These are phyloP conservation scores for Lachnellula cervina DNA, from an alignment of 2,329 filamentous ascomycete species.

Conservation along the genomic window DNA sequence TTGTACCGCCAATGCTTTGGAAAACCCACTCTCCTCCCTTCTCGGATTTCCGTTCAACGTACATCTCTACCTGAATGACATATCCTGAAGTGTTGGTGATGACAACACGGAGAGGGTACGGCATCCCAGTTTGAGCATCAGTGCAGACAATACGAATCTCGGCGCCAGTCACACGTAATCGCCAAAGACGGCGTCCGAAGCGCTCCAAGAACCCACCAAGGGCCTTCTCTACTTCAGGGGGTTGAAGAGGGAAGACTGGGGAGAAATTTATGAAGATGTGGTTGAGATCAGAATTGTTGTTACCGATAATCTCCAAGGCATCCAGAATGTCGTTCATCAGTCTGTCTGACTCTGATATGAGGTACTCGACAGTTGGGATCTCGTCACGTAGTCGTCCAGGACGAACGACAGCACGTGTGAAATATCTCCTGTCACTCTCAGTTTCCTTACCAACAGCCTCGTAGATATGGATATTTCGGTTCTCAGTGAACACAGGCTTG, in stretches of 20 bases:
- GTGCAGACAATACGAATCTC: constrained; percentile 99
- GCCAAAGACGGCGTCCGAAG: constrained; percentile 91
- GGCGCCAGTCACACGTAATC: constrained; percentile 91
- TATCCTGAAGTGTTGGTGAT: constrained; percentile 99
- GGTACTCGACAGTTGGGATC: constrained; percentile 96
- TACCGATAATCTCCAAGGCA: constrained; percentile 95
- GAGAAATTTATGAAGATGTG: constrained; percentile 99
- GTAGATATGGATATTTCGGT: constrained; percentile 98
- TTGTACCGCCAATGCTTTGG: constrained; percentile 93
- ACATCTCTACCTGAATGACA: constrained; percentile 95
- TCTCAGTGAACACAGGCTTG: constrained; percentile 97
- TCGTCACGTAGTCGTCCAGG: constrained; percentile 92
- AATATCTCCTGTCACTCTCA: constrained; percentile 97
- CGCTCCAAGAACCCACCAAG: constrained; percentile 94
- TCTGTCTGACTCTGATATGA: constrained; percentile 94
- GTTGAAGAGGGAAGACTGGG: constrained; percentile 87
- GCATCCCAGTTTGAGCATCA: constrained; percentile 74
- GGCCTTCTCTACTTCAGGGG: constrained; percentile 85
- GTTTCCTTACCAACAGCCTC: constrained; percentile 92
- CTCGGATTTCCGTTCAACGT: constrained; percentile 95
- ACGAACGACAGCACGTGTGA: constrained; percentile 91
- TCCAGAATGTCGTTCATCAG: constrained; percentile 98
- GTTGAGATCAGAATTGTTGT: constrained; percentile 98
- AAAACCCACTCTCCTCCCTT: constrained; percentile 94
- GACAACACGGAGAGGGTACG: constrained; percentile 89